Evolutionary conservation across 495 filamentous ascomycete genomes (phyloP), one percentile per base, ranked within the genome.

Genomic region (Penicillium taxi): DNA sequence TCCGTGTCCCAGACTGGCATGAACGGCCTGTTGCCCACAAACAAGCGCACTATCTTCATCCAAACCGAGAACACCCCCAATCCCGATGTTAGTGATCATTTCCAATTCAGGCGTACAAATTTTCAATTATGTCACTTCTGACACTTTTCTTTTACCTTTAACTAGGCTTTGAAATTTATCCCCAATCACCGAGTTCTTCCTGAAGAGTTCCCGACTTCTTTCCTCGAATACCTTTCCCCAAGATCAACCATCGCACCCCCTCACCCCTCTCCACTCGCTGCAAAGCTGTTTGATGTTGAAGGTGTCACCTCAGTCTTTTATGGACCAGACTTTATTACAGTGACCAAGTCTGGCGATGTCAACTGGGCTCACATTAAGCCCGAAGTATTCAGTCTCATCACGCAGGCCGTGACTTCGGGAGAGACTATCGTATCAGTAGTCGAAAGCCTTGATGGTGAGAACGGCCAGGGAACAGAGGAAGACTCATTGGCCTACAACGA

Each of bases 311-410:
- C 81, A 2, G 83, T 98, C n/a, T 96, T 96, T 67, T 94, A 93
- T 65, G 91, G 89, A 21, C 62, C 78, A 14, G 90, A 98, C 53
- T 96, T 93, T 61, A 95, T 98, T 58, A 98, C 91, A 0, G 85
- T 98, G 24, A 94, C 86, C 17, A 98, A 98, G 58, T 72, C 81
- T 12, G 71, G 78, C 41, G 84, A 90, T 44, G 81, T 79, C 7
- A 84, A 87, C 49, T 98, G 91, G 91, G 84, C 85, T 20, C 84
- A 95, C 55, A 78, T 98, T 48, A 91, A 91, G 50, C 90, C 91
- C 2, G 91, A 98, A 56, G 75, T 96, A 9, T 98, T 94, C 69
- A 83, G 83, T 46, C 64, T 96, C 29, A 96, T 98, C 62, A 96
- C 87, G 16, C 87, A 96, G 58, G 73, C 80, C 18, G 80, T 96